phyloP scores from a whole-genome alignment of 305 asterid genomes.

The Fraxinus xanthoxyloides region DNA sequence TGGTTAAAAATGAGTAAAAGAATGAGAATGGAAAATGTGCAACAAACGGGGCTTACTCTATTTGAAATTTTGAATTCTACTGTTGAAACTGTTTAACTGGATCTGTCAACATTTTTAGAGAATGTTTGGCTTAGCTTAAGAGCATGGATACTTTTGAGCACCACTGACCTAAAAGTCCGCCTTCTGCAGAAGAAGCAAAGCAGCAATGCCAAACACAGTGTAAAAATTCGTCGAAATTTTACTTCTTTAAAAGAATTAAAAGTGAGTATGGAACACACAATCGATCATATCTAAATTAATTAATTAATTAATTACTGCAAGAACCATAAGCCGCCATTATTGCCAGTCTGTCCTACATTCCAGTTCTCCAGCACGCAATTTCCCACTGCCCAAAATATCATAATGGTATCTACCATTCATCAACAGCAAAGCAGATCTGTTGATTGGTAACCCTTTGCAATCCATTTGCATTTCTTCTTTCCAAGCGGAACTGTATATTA shows the following conservation, averaged over 20 bases:
- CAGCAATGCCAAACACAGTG: neutral
- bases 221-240: neutral
- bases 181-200: neutral
- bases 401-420: conserved; percentile 10
- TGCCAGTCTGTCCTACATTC: conserved; percentile 29
- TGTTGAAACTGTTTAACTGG: neutral
- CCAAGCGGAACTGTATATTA: neutral
- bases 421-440: conserved; percentile 3
- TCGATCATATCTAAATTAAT: neutral
- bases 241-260: neutral
- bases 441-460: neutral
- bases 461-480: neutral
- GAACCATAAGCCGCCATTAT: conserved; percentile 39
- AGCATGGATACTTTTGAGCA: neutral
- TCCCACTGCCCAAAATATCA: neutral
- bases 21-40: no score
- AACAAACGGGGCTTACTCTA: neutral
- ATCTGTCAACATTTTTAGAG: neutral
- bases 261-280: neutral
- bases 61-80: neutral
- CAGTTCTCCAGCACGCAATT: conserved; percentile 15
- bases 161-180: neutral
- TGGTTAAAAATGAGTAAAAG: no score
- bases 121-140: neutral
- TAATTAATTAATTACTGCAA: neutral